phyloP scores from a whole-genome alignment of 768 basidiomycete genomes.

The Termitomyces heimii region DNA sequence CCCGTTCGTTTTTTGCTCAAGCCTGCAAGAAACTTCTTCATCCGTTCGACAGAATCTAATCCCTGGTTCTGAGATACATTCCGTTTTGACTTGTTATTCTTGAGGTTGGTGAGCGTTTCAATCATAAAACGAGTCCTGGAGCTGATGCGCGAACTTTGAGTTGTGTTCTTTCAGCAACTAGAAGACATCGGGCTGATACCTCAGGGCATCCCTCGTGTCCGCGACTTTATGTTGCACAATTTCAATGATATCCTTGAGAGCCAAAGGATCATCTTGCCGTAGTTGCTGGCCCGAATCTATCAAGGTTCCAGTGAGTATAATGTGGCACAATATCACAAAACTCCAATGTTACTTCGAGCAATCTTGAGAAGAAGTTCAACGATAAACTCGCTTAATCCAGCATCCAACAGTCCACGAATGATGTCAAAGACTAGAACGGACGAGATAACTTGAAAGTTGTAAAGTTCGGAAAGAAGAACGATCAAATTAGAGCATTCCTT shows the following conservation, averaged over 20 bases:
- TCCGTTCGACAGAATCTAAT: slow-evolving; percentile 69
- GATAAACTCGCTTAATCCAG: slow-evolving; percentile 64
- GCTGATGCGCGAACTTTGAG: slow-evolving; percentile 30
- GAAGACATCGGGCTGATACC: slow-evolving; percentile 27
- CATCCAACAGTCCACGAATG: slow-evolving; percentile 66
- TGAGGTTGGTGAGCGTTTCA: slow-evolving; percentile 87
- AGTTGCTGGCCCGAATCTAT: slow-evolving; percentile 90
- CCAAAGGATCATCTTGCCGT: slow-evolving; percentile 85
- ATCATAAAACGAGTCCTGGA: slow-evolving; percentile 94
- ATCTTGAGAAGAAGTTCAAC: slow-evolving; percentile 88
- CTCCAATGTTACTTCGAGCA: slow-evolving; percentile 49
- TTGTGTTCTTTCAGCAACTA: background rate
- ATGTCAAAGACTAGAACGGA: slow-evolving; percentile 88
- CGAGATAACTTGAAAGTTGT: slow-evolving; percentile 94
- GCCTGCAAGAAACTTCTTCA: slow-evolving; percentile 83
- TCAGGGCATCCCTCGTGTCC: slow-evolving; percentile 40
- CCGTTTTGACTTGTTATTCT: slow-evolving; percentile 81
- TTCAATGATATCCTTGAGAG: slow-evolving; percentile 86
- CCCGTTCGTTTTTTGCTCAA: slow-evolving; percentile 75
- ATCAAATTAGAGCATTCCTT: slow-evolving; percentile 91
- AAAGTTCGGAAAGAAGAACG: slow-evolving; percentile 84
- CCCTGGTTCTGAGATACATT: slow-evolving; percentile 62
- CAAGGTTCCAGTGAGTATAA: background rate
- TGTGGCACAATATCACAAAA: background rate
- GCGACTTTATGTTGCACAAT: slow-evolving; percentile 72